These are phyloP conservation scores for Arthrobotrys musiformis DNA, from an alignment of 2,329 filamentous ascomycete species.

Conservation along the genomic window DNA sequence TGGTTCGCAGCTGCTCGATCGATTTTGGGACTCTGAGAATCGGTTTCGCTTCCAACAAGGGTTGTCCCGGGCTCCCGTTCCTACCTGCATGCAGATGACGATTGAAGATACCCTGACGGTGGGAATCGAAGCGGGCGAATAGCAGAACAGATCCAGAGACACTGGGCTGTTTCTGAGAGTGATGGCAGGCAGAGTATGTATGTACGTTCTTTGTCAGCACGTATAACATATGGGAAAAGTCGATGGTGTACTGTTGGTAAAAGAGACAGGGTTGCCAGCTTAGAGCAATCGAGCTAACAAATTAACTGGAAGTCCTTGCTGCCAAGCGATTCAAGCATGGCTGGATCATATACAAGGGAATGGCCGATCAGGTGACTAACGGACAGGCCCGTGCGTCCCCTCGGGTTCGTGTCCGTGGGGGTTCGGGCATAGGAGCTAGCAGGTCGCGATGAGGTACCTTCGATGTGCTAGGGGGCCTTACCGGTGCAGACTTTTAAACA, in stretches of 20 bases:
- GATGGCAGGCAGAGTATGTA: not conserved
- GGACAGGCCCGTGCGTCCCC: not conserved
- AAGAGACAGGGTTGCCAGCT: not conserved
- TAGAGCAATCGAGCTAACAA: no score
- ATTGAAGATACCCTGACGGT: not conserved
- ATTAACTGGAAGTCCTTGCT: not conserved
- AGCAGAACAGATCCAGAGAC: not conserved
- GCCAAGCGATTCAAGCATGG: conserved; percentile 1
- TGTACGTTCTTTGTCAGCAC: not conserved
- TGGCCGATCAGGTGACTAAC: not conserved
- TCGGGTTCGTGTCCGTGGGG: no score
- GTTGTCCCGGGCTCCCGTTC: not conserved
- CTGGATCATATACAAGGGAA: not conserved
- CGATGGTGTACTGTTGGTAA: not conserved
- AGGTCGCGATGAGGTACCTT: no score
- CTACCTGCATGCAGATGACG: not conserved
- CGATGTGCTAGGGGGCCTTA: not conserved
- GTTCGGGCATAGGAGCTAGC: no score
- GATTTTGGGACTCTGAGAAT: not conserved
- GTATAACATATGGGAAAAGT: not conserved
- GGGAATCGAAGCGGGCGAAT: not conserved
- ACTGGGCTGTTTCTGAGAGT: not conserved
- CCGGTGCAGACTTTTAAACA: not conserved
- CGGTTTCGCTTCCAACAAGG: not conserved
- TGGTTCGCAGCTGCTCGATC: not conserved